A percentile compares a stretch with the other conserved stretches of the same genome.
phyloP scores from a whole-genome alignment of 2,329 filamentous ascomycete genomes.

The Metarhizium anisopliae region DNA sequence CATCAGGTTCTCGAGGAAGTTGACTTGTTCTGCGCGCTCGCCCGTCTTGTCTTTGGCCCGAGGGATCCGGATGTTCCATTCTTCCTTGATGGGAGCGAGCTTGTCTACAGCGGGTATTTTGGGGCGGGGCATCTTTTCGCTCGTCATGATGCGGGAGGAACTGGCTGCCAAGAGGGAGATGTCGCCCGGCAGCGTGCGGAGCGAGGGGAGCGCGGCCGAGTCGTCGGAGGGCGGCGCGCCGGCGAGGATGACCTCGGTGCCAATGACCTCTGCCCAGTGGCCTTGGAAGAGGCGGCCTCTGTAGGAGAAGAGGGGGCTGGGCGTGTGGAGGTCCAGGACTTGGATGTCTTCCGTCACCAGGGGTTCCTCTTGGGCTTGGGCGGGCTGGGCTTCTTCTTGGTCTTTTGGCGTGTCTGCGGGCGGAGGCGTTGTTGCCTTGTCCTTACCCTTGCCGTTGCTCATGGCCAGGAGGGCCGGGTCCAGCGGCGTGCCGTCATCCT shows the following conservation, averaged over 20 bases:
- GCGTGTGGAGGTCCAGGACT: constrained; percentile 72
- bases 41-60: constrained; percentile 36
- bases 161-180: constrained; percentile 62
- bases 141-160: constrained; percentile 47
- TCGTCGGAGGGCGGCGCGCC: constrained; percentile 21
- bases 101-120: constrained; percentile 26
- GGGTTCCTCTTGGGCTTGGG: background rate
- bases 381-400: constrained; percentile 2
- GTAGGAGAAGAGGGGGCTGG: constrained; percentile 71
- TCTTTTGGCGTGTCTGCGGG: constrained; percentile 1
- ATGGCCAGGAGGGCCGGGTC: constrained; percentile 5
- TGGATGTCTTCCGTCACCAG: constrained; percentile 46
- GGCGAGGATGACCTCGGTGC: constrained; percentile 73
- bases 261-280: constrained; percentile 72
- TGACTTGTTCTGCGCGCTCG: constrained; percentile 36
- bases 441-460: constrained; percentile 7
- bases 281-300: constrained; percentile 70
- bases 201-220: constrained; percentile 23
- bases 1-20: constrained; percentile 59
- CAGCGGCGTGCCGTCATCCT: constrained; percentile 4
- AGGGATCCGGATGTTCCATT: constrained; percentile 37
- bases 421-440: constrained; percentile 7
- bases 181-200: constrained; percentile 38
- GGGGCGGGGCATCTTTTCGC: constrained; percentile 48
- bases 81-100: constrained; percentile 29